These are phyloP conservation scores for Cajanus cajan DNA, from an alignment of 306 rosid species.

Conservation along the genomic window DNA sequence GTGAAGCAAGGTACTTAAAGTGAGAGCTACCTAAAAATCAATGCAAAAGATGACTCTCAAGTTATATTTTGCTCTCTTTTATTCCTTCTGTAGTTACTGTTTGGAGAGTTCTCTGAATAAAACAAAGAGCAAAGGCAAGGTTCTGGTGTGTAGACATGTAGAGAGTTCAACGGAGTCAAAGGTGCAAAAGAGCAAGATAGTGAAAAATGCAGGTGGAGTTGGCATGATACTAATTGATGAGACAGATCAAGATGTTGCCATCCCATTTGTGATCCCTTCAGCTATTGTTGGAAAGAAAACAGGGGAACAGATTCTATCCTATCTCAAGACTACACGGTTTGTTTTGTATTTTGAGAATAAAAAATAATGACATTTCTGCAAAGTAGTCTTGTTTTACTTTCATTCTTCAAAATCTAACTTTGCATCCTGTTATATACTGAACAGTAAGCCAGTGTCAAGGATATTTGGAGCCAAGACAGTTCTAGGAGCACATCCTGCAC, in stretches of 20 bases:
- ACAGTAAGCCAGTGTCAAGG: constrained; percentile 55
- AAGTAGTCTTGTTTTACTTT: constrained; percentile 7
- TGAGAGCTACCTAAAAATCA: constrained; percentile 26
- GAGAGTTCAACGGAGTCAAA: constrained; percentile 76
- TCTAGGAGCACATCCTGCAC: constrained; percentile 71
- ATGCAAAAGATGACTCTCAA: constrained; percentile 24
- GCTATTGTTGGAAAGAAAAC: constrained; percentile 63
- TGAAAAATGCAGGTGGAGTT: constrained; percentile 72
- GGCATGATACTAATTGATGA: constrained; percentile 86
- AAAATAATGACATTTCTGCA: background rate
- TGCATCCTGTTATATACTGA: constrained; percentile 17
- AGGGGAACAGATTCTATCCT: constrained; percentile 52
- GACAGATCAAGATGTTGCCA: constrained; percentile 60
- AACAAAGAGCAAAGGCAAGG: constrained; percentile 80
- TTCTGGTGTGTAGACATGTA: constrained; percentile 69
- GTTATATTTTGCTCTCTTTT: constrained; percentile 1
- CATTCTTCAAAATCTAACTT: constrained; percentile 21
- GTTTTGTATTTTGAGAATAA: constrained; percentile 14
- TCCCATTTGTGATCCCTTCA: constrained; percentile 78
- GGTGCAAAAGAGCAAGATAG: constrained; percentile 63
- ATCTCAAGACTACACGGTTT: constrained; percentile 56
- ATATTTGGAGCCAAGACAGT: constrained; percentile 64
- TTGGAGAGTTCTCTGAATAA: constrained; percentile 77
- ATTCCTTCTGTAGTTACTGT: constrained; percentile 58
- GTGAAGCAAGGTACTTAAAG: constrained; percentile 87